Evolutionary conservation across 2,329 filamentous ascomycete genomes (phyloP), one percentile per base, ranked within the genome.

Genomic region (Trichoderma gracile): DNA sequence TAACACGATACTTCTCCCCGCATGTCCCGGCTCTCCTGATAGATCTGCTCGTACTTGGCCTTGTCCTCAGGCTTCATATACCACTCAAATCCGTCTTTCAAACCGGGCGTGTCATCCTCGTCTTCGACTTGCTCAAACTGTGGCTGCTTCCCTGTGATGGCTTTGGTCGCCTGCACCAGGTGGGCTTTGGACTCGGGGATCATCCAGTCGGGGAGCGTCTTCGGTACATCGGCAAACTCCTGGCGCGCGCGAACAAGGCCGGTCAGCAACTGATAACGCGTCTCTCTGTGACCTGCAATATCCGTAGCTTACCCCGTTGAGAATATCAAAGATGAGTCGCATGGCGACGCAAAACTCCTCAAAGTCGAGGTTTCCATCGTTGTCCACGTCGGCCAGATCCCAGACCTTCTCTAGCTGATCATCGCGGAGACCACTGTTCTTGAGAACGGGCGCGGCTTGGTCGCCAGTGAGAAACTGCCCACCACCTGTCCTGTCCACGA

Each of bases 341-440:
- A 99, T 99, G 45, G 93, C 95, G 65, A 99, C 95, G 78, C 95
- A 99, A 77, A 99, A 99, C 82, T 99, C 95, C 80, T 99, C 95
- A 81, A 99, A 99, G 79, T 99, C 95, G 62, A 99, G 83, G 78
- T 96, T 96, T 68, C 95, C 95, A 80, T 99, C 95, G 71, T 93
- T 93, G 78, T 99, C 95, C 67, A 99, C 92, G 76, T 99, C 95
- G 65, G 95, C 92, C 68, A 99, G 84, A 74, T 99, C 95, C 95
- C 95, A 99, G 68, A 99, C 92, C 71, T 89, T 86, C 80, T 98
- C 95, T n/a, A 99, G 88, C 80, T 99, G 94, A 73, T 84, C 83
- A 73, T 87, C 85, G 63, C 83, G 82, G 67, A 87, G 76, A 14
- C 85, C 85, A 69, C 84, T 86, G 78, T 87, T 87, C 77, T 87